Percentiles rank a stretch among this genome's conserved stretches.
Conservation (phyloP, 768 basidiomycete genomes). For the Serendipita indica region DNA sequence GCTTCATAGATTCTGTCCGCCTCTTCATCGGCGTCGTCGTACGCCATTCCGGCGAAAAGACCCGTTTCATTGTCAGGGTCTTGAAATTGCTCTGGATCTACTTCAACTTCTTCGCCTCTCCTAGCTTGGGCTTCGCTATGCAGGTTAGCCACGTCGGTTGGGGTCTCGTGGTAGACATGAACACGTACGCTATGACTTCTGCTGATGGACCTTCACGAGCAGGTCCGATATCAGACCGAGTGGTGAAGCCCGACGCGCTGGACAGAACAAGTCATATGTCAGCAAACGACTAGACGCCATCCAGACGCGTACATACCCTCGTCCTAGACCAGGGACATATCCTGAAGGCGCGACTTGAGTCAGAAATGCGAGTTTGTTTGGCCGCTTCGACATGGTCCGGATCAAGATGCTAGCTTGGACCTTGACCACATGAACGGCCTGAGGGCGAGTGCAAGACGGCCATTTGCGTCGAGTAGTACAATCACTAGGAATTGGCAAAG, state of each 20-base stretch:
- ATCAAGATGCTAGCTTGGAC: neutral
- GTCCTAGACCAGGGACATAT: slow-evolving; percentile 95
- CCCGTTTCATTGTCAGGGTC: slow-evolving; percentile 97
- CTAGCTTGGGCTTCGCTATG: slow-evolving; percentile 72
- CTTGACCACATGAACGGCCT: slow-evolving; percentile 4
- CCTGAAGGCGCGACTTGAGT: slow-evolving; percentile 91
- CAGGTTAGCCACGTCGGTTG: slow-evolving; percentile 12
- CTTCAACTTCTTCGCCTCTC: slow-evolving; percentile 75
- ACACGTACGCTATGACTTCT: slow-evolving; percentile 68
- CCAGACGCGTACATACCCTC: slow-evolving; percentile 47
- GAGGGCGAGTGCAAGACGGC: neutral
- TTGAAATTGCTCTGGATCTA: slow-evolving; percentile 83
- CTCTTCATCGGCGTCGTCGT: slow-evolving; percentile 96
- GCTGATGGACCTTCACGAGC: slow-evolving; percentile 90
- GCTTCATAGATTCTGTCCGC: slow-evolving; percentile 87
- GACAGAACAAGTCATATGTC: neutral
- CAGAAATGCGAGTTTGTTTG: slow-evolving; percentile 73
- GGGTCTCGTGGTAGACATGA: neutral
- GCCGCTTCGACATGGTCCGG: slow-evolving; percentile 24
- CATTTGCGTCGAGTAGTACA: neutral
- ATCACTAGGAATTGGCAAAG: neutral
- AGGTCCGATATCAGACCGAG: slow-evolving; percentile 96
- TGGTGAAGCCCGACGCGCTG: slow-evolving; percentile 94
- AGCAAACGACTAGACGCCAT: slow-evolving; percentile 3
- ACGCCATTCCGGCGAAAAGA: slow-evolving; percentile 87